phyloP scores from a whole-genome alignment of 192 early-diverging fungal species.

The Linderina pennispora region DNA sequence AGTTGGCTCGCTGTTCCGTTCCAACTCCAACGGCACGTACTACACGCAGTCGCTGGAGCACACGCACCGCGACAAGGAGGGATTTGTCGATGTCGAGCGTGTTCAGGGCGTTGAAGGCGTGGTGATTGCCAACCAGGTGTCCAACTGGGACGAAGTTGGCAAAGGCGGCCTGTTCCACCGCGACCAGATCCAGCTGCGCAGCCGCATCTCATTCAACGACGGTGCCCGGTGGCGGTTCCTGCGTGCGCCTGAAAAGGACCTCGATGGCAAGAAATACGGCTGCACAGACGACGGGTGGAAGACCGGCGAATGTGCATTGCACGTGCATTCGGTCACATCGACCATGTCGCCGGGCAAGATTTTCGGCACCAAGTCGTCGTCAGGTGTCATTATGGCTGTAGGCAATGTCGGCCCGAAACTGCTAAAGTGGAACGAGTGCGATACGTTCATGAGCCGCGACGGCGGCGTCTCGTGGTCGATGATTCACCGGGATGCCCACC shows the following conservation, averaged over 20 bases:
- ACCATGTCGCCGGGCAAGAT: slow-evolving; percentile 61
- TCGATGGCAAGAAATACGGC: slow-evolving; percentile 47
- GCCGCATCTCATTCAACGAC: slow-evolving; percentile 83
- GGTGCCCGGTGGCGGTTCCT: slow-evolving; percentile 72
- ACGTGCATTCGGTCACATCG: slow-evolving; percentile 79
- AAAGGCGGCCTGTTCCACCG: slow-evolving; percentile 25
- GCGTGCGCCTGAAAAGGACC: slow-evolving; percentile 54
- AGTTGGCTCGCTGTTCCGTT: slow-evolving; percentile 71
- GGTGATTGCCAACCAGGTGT: slow-evolving; percentile 77
- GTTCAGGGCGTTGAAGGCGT: slow-evolving; percentile 79
- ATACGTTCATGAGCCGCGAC: slow-evolving; percentile 83
- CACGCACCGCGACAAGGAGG: slow-evolving; percentile 69
- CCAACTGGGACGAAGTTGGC: slow-evolving; percentile 64
- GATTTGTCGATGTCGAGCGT: slow-evolving; percentile 87
- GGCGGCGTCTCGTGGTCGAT: slow-evolving; percentile 73
- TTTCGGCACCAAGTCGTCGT: slow-evolving; percentile 64
- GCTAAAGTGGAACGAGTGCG: slow-evolving; percentile 63
- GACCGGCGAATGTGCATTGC: slow-evolving; percentile 66
- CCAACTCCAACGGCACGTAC: slow-evolving; percentile 84
- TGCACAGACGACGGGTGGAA: slow-evolving; percentile 48
- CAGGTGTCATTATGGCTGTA: slow-evolving; percentile 87
- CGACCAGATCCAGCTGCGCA: slow-evolving; percentile 54
- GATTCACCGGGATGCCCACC: slow-evolving; percentile 63
- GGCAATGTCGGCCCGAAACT: slow-evolving; percentile 78
- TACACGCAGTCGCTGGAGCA: slow-evolving; percentile 74